Base-by-base conservation (phyloP, 192 early-diverging fungal genomes). In the Lobulomyces angularis region DNA sequence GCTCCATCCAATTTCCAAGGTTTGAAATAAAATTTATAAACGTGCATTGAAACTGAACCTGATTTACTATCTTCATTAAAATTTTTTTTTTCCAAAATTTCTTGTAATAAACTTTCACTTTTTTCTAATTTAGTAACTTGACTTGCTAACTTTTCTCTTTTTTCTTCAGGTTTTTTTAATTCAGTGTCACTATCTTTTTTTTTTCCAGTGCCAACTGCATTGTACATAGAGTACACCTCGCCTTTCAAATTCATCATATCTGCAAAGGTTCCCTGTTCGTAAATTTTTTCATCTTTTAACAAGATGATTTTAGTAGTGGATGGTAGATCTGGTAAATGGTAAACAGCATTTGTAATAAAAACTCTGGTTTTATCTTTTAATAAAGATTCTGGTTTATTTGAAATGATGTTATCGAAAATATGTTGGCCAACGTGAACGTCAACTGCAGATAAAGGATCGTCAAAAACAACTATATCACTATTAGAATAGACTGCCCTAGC, bases 371-470 rank as follows among this genome's bases (percentile, higher is more conserved):
- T 58, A 1, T 7, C 8, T 8, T 3, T 11, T 18, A 59, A 40
- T 7, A 59, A 3, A 5, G 16, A n/a, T 18, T 41, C 33, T 40
- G 41, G 37, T 5, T 22, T 49, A 3, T 45, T 37, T 2, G 46
- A 45, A 34, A 55, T 52, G 5, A 55, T 41, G 0, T 55, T 24
- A 40, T 55, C 44, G 24, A 53, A 53, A 20, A 53, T 49, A 19
- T 53, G 44, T 17, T 46, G 45, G 18, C 45, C 51, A 1, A 53
- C 51, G 17, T 53, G 51, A 4, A 46, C 37, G 41, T 42, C 53
- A 14, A 42, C 53, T 3, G 81, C 83, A 41, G 75, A 80, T 38
- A 92, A 50, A 14, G 80, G 81, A 32, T 88, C 87, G 37, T 89
- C 86, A 7, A 88, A 39, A 0, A 89, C 45, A 14, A 78, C 70